A percentile compares a stretch with the other conserved stretches of the same genome.
These are phyloP conservation scores for Cladophialophora yegresii DNA, from an alignment of 2,329 filamentous ascomycete genomes.

Conservation along the genomic window DNA sequence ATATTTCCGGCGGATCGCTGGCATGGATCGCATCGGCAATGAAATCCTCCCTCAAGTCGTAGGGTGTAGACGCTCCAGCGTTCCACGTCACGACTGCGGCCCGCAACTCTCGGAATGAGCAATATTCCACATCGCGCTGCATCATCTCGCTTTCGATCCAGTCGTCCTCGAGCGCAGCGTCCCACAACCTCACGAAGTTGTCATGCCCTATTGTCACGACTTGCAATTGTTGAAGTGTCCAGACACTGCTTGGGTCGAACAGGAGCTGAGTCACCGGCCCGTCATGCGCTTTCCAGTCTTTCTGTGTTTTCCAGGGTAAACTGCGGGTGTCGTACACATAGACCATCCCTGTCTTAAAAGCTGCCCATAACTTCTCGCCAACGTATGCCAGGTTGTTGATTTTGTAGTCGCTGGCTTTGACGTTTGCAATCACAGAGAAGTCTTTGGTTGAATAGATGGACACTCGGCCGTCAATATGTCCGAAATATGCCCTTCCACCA, in stretches of 20 bases:
- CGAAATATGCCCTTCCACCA: constrained; percentile 80
- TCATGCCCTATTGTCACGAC: constrained; percentile 86
- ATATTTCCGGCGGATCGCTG: constrained; percentile 79
- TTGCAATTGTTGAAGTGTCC: constrained; percentile 79
- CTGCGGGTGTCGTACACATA: constrained; percentile 84
- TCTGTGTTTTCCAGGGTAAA: constrained; percentile 85
- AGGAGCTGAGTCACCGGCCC: constrained; percentile 76
- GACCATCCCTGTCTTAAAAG: constrained; percentile 89
- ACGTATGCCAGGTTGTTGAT: constrained; percentile 84
- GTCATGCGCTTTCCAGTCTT: constrained; percentile 92
- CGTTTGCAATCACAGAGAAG: constrained; percentile 73
- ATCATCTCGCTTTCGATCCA: constrained; percentile 94
- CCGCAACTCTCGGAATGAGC: constrained; percentile 78
- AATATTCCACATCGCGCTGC: constrained; percentile 76
- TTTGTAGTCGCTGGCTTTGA: constrained; percentile 91
- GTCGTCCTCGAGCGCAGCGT: constrained; percentile 88
- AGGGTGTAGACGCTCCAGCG: constrained; percentile 91
- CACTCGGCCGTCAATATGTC: constrained; percentile 90
- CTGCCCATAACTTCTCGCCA: constrained; percentile 84
- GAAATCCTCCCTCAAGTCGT: constrained; percentile 73
- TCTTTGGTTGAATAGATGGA: constrained; percentile 83
- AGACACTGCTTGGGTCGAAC: constrained; percentile 78
- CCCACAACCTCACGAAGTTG: constrained; percentile 82
- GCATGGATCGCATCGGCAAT: constrained; percentile 76
- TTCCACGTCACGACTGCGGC: constrained; percentile 93